A percentile compares a stretch with the other conserved stretches of the same genome.
phyloP scores from a whole-genome alignment of 2,329 filamentous ascomycete species.

The Capronia coronata region DNA sequence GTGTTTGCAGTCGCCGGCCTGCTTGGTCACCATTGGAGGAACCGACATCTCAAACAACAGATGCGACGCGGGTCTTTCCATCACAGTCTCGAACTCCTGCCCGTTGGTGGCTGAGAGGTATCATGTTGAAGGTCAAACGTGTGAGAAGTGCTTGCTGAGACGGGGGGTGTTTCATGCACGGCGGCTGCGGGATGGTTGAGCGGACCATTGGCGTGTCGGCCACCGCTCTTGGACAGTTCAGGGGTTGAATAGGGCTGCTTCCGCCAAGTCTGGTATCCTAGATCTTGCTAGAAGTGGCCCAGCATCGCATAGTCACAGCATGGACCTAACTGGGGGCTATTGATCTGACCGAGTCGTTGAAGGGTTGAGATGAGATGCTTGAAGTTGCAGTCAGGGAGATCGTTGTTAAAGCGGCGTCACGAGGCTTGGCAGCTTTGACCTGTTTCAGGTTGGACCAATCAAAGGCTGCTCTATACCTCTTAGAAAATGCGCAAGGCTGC shows the following conservation, averaged over 20 bases:
- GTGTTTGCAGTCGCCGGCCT: conserved; percentile 6
- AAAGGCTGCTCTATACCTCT: not conserved
- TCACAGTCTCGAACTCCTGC: conserved; percentile 17
- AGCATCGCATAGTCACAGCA: no score
- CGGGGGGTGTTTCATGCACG: conserved; percentile 18
- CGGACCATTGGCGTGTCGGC: not conserved
- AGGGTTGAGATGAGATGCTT: no score
- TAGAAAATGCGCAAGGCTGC: no score
- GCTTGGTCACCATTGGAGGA: conserved; percentile 17
- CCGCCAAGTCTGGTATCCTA: not conserved
- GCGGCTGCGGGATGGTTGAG: conserved; percentile 3
- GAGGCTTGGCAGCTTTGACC: not conserved
- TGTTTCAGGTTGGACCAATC: no score
- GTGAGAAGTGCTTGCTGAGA: conserved; percentile 20
- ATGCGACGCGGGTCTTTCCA: conserved; percentile 23
- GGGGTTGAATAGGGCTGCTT: no score
- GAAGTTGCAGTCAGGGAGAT: no score
- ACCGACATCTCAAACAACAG: conserved; percentile 18
- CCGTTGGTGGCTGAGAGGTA: conserved; percentile 19
- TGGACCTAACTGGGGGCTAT: no score
- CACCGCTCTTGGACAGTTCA: not conserved
- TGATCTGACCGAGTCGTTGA: no score
- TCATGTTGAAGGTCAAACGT: conserved; percentile 23
- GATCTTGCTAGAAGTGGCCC: no score
- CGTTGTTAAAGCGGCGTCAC: no score